These are phyloP conservation scores for Aegilops speltoides DNA, from an alignment of 176 grass and related monocot species.

Conservation along the genomic window DNA sequence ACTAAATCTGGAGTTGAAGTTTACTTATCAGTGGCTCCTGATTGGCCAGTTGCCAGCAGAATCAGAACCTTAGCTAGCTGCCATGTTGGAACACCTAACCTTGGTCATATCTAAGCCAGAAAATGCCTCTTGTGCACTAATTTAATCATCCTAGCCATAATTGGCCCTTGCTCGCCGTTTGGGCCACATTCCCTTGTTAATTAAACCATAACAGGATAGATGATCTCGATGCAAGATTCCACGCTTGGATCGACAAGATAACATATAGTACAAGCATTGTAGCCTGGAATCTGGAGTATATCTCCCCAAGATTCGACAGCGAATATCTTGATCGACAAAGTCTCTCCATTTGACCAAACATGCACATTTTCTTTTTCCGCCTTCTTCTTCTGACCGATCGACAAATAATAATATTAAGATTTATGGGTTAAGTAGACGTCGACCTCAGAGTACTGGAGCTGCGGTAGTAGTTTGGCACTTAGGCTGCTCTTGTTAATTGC, in stretches of 20 bases:
- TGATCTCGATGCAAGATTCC: slow-evolving; percentile 53
- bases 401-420: not conserved
- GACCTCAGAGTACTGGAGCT: slow-evolving; percentile 3
- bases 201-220: not conserved
- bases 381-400: not conserved
- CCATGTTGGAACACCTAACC: slow-evolving; percentile 10
- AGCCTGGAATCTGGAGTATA: slow-evolving; percentile 41
- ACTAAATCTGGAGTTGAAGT: not conserved
- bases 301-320: slow-evolving; percentile 30
- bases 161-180: slow-evolving; percentile 27
- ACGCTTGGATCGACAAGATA: slow-evolving; percentile 28
- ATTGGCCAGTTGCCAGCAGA: slow-evolving; percentile 10
- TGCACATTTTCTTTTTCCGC: not conserved
- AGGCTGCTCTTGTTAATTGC: slow-evolving; percentile 1
- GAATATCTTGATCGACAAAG: slow-evolving; percentile 24
- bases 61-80: not conserved
- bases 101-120: slow-evolving; percentile 25
- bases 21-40: slow-evolving; percentile 15
- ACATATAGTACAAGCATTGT: slow-evolving; percentile 16
- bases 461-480: not conserved
- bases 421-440: slow-evolving; percentile 9
- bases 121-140: slow-evolving; percentile 35
- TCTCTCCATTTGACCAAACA: slow-evolving; percentile 23
- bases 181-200: slow-evolving; percentile 16
- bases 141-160: not conserved